Base-by-base conservation (phyloP, 2,329 filamentous ascomycete genomes). In the Ceratocystis diversiconidia region DNA sequence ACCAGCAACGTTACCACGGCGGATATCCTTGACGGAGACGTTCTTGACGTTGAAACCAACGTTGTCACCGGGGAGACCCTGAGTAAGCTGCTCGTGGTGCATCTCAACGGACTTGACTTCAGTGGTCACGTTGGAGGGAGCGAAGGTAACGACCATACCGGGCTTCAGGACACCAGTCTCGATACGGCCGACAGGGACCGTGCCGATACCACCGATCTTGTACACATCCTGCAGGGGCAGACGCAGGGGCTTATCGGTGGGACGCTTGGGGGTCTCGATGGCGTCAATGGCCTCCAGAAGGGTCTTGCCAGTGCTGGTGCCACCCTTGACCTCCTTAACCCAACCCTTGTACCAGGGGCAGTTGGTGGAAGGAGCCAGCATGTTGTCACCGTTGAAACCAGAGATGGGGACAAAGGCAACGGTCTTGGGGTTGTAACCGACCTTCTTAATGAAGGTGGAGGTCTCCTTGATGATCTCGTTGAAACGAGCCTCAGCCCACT, bases 41-140 rank as follows among this genome's bases (percentile, higher is more conserved):
- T 99, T 99, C 92, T 99, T 99, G 83, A 99, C 92, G 90, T 99
- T 99, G 92, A 99, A 99, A 75, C 94, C 94, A 79, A 99, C 94
- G 85, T 99, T 99, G 90, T 99, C 94, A 87, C 94, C 94, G 77
- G 94, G 94, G 72, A 89, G 77, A 89, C 94, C 94, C 86, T 96
- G 88, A 72, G 78, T 69, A 74, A 99, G 92, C 88, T 96, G 92
- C 85, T 96, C 90, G 91, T 97, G 92, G 87, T 96, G 92, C 94
- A 99, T 99, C 85, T 99, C 94, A 76, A 99, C 94, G 80, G 92
- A 97, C 91, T 99, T 99, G 87, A 97, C 94, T 90, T 99, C 94
- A 85, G 94, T 97, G 87, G 94, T 97, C 79, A 99, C 92, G 87
- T 90, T 90, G 85, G 92, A 83, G 73, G 94, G 94, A 77, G 94